phyloP scores from a whole-genome alignment of 75 land plant genomes.

The Pinus taeda region DNA sequence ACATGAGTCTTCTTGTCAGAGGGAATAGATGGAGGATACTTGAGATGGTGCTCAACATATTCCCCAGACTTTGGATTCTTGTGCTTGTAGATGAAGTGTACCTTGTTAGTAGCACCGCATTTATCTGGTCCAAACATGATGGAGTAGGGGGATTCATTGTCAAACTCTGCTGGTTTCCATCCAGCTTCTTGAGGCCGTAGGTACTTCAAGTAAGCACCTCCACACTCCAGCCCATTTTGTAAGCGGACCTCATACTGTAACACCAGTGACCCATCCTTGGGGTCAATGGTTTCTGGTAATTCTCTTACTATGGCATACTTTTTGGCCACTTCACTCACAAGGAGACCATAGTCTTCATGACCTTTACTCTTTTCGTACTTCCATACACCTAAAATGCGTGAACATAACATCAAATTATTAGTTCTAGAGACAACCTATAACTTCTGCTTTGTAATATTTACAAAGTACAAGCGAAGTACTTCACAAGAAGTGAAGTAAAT shows the following conservation, averaged over 20 bases:
- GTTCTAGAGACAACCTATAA: neutral
- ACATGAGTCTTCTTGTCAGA: slow-evolving; percentile 82
- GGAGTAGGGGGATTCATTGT: slow-evolving; percentile 88
- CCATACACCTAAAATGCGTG: slow-evolving; percentile 70
- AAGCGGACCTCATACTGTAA: slow-evolving; percentile 84
- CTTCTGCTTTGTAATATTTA: neutral
- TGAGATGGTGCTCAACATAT: slow-evolving; percentile 88
- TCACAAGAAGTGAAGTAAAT: neutral
- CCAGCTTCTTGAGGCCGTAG: slow-evolving; percentile 84
- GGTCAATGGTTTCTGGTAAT: slow-evolving; percentile 53
- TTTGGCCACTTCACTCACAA: slow-evolving; percentile 86
- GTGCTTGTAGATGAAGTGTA: slow-evolving; percentile 92
- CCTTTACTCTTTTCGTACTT: slow-evolving; percentile 93
- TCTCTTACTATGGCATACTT: slow-evolving; percentile 89
- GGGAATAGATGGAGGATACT: slow-evolving; percentile 80
- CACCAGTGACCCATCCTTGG: slow-evolving; percentile 59
- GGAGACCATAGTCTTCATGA: slow-evolving; percentile 95
- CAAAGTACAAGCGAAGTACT: neutral
- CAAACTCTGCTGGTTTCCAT: slow-evolving; percentile 69
- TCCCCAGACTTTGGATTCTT: slow-evolving; percentile 82
- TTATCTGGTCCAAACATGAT: slow-evolving; percentile 99
- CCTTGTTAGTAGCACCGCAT: slow-evolving; percentile 95
- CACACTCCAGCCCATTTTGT: slow-evolving; percentile 92
- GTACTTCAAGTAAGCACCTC: slow-evolving; percentile 91
- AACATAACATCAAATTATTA: neutral